Base-by-base conservation (phyloP, 257 asterid species). In the Solanum bukasovii region DNA sequence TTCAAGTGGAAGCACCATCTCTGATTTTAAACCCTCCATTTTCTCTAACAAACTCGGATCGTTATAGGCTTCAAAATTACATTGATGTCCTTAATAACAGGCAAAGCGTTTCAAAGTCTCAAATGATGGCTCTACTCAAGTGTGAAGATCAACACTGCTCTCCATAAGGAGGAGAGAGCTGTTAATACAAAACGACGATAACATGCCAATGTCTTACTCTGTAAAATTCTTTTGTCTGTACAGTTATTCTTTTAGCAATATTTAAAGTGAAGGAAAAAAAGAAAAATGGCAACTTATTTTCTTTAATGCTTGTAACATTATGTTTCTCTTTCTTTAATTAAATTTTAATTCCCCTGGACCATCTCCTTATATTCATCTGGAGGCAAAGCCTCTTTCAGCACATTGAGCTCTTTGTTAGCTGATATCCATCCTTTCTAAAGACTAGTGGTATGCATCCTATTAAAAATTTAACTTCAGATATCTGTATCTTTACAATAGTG, bases 1-100 rank as follows among this genome's bases (percentile, higher is more conserved):
- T 96, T 67, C 93, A 94, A 12, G 96, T 91, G 89, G 98, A 96
- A 91, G 98, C 98, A 20, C 94, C 98, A 1, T 90, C 93, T 46
- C 96, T 96, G 56, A 92, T 92, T 79, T 88, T 96, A 88, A 96
- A 94, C 83, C 99, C 99, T 89, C 98, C 98, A 1, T 95, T 96
- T 85, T 91, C 96, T 78, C 95, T 94, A 46, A 93, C 98, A 77
- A 94, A 92, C 91, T 92, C 98, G 1, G 99, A 94, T 87, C 93
- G 96, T 6, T 92, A 91, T 81, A 94, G 98, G 84, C 92, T 95
- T 82, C 93, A 88, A 89, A 94, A 85, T 87, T 95, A 95, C 93
- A 94, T 95, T 40, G 92, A 92, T 89, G 92, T 90, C 77, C 92
- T 93, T 87, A 94, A 88, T 77, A 93, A 92, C 92, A 91, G 97